A percentile compares a stretch with the other conserved stretches of the same genome.
These are phyloP conservation scores for Funneliformis caledonium DNA, from an alignment of 371 early-diverging fungal species.

Conservation along the genomic window DNA sequence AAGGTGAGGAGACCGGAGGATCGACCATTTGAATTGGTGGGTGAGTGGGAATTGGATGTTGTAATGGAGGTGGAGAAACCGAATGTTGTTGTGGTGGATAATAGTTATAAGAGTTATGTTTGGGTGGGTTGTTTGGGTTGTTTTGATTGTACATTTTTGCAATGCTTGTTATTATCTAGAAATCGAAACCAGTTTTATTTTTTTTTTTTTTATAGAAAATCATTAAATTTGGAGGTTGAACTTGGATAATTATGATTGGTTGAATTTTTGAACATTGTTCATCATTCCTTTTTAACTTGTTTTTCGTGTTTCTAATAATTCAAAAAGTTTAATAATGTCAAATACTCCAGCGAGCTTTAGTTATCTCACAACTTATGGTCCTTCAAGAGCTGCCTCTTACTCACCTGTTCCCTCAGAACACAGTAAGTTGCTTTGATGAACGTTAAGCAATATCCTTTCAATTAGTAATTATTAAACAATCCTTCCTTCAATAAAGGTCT, in stretches of 20 bases:
- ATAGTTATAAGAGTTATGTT: not conserved
- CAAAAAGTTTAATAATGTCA: not conserved
- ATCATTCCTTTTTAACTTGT: not conserved
- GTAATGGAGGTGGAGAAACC: slow-evolving; percentile 67
- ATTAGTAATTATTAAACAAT: not conserved
- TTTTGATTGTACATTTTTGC: slow-evolving; percentile 16
- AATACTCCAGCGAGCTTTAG: slow-evolving; percentile 20
- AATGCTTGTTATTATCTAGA: not conserved
- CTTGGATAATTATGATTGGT: not conserved
- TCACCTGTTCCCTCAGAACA: not conserved
- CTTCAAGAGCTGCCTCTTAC: not conserved
- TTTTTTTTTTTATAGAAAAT: not conserved
- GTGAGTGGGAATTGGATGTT: slow-evolving; percentile 73
- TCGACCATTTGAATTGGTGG: slow-evolving; percentile 67
- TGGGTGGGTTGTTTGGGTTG: not conserved
- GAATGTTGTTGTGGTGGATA: slow-evolving; percentile 22
- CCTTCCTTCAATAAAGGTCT: not conserved
- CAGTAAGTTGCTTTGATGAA: not conserved
- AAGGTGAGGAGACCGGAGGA: slow-evolving; percentile 52
- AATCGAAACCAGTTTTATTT: not conserved
- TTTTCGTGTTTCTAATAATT: not conserved
- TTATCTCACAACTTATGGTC: slow-evolving; percentile 26
- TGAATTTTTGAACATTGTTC: not conserved
- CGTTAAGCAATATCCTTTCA: not conserved
- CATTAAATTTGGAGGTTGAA: not conserved